Evolutionary conservation across 371 early-diverging fungal genomes (phyloP), one percentile per base, ranked within the genome.

Genomic region (Haplosporangium sp.): DNA sequence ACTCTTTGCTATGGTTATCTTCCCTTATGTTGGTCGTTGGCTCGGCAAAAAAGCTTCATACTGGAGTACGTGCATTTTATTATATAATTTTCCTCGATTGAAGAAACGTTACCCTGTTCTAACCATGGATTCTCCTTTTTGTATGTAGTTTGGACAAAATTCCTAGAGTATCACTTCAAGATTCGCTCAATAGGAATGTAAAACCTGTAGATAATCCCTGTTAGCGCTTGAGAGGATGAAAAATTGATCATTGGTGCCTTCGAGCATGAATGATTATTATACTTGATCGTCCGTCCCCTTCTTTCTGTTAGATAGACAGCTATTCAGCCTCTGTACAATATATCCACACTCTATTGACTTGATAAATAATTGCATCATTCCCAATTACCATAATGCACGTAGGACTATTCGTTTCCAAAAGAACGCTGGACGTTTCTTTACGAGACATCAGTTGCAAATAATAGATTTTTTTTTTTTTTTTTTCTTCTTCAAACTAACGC

Each of bases 21-120:
- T 90, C 35, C 90, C 90, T 3, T 87, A 77, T 83, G 81, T 87
- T 37, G 90, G 90, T n/a, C 84, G 84, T 65, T 90, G 87, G 87
- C 63, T 90, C 9, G 90, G 90, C 37, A 88, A 86, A 58, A 90
- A 89, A 67, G 74, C 87, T 35, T 86, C 89, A 5, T 87, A 87
- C 71, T 89, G 88, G 88, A 61, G 90, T 89, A 85, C 81, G 17
- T 42, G 0, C 13, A 5, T 15, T 27, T 52, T 48, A 9, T 50
- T 40, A 34, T 40, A 17, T 15, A 42, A 47, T 27, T 19, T 45
- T 45, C 13, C 10, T 45, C 45, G 10, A 15, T 45, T 45, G 45
- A 4, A 10, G 34, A 35, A 56, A 19, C 44, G 7, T 19, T 37
- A 19, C 34, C 15, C 17, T 42, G 17, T 55, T 55, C 57, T 37